Percentiles rank a stretch among this genome's conserved stretches.
phyloP scores from a whole-genome alignment of 805 yeast genomes.

The Saccharomyces eubayanus region DNA sequence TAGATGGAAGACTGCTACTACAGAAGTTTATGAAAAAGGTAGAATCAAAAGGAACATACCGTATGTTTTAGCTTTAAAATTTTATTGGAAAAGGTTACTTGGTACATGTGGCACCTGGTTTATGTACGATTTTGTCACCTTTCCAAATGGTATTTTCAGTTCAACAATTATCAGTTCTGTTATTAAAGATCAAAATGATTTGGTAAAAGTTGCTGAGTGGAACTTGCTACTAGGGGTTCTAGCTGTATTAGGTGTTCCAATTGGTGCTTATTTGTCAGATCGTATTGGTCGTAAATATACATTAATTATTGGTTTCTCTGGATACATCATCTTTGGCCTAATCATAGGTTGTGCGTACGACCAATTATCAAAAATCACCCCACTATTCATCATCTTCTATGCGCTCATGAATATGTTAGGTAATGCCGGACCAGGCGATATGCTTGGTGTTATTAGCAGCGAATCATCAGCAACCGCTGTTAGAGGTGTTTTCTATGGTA shows the following conservation, averaged over 20 bases:
- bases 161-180: conserved; percentile 54
- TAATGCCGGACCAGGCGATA: conserved; percentile 92
- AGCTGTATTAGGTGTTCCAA: conserved; percentile 81
- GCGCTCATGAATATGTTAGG: conserved; percentile 85
- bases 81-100: conserved; percentile 72
- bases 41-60: conserved; percentile 63
- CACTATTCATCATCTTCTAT: conserved; percentile 73
- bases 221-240: conserved; percentile 79
- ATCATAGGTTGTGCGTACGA: conserved; percentile 70
- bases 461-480: conserved; percentile 80
- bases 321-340: conserved; percentile 75
- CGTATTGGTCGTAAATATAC: conserved; percentile 87
- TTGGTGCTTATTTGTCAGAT: conserved; percentile 83
- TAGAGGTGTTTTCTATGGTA: conserved; percentile 84
- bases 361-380: conserved; percentile 51
- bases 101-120: conserved; percentile 81
- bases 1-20: conserved; percentile 69
- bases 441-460: conserved; percentile 79
- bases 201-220: conserved; percentile 84
- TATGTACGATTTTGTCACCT: conserved; percentile 79
- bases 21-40: conserved; percentile 60
- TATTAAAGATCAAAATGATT: conserved; percentile 48
- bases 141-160: conserved; percentile 82
- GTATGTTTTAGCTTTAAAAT: conserved; percentile 58
- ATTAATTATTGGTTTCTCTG: conserved; percentile 53